Conservation (phyloP, 306 rosid genomes). For the Aeschynomene evenia region DNA sequence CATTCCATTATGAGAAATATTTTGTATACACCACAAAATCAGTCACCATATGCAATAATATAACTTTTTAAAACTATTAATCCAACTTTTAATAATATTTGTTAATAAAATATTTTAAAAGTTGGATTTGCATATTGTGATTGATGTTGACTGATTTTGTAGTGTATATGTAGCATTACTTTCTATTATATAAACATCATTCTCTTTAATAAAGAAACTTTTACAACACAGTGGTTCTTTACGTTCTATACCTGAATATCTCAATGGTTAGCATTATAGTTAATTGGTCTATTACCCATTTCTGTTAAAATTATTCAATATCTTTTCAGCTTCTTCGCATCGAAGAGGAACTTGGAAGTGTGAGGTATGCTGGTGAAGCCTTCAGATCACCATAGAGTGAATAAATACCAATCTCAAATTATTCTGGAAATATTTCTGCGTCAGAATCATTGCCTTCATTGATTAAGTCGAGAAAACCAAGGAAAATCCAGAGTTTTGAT, state of each 20-base stretch:
- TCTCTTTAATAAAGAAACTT: not conserved
- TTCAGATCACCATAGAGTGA: conserved; percentile 75
- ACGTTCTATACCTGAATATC: not conserved
- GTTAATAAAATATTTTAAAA: too few relatives aligned
- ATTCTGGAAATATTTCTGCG: not conserved
- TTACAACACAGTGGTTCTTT: not conserved
- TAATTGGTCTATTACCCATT: conserved; percentile 9
- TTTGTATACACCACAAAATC: too few relatives aligned
- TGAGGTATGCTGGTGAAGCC: conserved; percentile 92
- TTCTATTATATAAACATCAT: not conserved
- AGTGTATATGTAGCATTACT: too few relatives aligned
- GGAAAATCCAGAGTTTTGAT: conserved; percentile 32
- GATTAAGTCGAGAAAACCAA: conserved; percentile 1
- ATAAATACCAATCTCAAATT: not conserved
- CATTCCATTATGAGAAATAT: too few relatives aligned
- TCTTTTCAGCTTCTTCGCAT: conserved; percentile 90
- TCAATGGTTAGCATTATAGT: conserved; percentile 1
- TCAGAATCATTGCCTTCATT: conserved; percentile 12
- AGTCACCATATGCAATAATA: not conserved
- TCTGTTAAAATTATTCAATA: not conserved
- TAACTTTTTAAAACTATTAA: too few relatives aligned
- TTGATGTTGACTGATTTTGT: too few relatives aligned
- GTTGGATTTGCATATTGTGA: too few relatives aligned
- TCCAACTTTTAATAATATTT: too few relatives aligned
- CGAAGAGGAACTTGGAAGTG: conserved; percentile 89